Base-by-base conservation (phyloP, 2,329 filamentous ascomycete species). In the Fusarium sp. region DNA sequence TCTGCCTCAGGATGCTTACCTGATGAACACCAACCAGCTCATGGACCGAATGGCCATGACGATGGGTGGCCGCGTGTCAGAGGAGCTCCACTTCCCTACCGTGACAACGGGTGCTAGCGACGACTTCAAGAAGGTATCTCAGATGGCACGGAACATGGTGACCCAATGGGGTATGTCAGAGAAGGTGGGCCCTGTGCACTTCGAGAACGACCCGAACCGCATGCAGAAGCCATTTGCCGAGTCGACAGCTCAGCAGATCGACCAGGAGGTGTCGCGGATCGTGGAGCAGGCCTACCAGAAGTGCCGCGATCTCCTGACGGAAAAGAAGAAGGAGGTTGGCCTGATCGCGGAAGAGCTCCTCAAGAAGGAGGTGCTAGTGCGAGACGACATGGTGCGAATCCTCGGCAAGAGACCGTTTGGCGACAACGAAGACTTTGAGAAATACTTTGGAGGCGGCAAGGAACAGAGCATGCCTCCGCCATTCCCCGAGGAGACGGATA, bases 21-120 rank as follows among this genome's bases (percentile, higher is more conserved):
- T 99, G 74, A 97, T 99, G 95, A 98, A 93, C 80, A 92, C 94
- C 74, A 92, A 95, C 82, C 97, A 99, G 85, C 88, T 99, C 48
- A 98, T 98, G 94, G 97, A 99, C 83, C 95, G 97, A 77, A 99
- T 99, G 97, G 97, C 97, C 74, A 99, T 99, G 97, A 98, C 96
- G 3, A 92, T 99, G 65, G 97, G 95, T 77, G 97, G 97, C 2
- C 95, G 97, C 75, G 94, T 99, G 27, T 97, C 93, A 23, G 97
- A 99, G 85, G 97, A 99, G 84, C 86, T 99, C 9, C 96, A 99
- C 85, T 99, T 99, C 84, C 93, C 97, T 37, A 97, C 95, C 0
- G 97, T 99, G 23, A 99, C 97, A 2, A 97, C 94, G 56, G 97
- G 97, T 67, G 97, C 96, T 23, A 95, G 92, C 64, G 97, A 98